These are phyloP conservation scores for Diaporthe sp. DNA, from an alignment of 2,329 filamentous ascomycete species.

Conservation along the genomic window DNA sequence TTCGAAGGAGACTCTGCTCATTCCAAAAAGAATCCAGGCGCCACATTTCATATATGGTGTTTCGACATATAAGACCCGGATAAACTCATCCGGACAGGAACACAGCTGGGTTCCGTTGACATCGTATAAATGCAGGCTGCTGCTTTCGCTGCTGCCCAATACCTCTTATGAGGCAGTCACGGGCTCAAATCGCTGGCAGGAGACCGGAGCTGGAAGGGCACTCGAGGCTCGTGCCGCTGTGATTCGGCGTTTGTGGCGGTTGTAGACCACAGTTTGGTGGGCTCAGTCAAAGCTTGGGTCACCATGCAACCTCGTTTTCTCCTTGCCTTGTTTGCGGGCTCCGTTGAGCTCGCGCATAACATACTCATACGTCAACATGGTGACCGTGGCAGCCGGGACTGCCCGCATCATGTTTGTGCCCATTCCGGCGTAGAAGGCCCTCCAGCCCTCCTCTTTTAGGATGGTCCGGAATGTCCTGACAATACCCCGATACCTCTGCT, in stretches of 20 bases:
- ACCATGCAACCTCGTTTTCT: conserved; percentile 46
- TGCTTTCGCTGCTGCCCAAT: neutral
- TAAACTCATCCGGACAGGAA: neutral
- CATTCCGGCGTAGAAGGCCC: conserved; percentile 96
- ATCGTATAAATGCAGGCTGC: neutral
- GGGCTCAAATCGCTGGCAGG: neutral
- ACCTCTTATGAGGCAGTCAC: neutral
- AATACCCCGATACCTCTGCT: conserved; percentile 81
- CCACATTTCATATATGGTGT: conserved; percentile 18
- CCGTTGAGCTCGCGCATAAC: conserved; percentile 68
- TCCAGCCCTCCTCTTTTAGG: conserved; percentile 91
- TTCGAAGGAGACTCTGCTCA: neutral
- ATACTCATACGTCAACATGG: conserved; percentile 97
- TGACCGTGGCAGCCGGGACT: conserved; percentile 94
- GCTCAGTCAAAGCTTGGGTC: conserved; percentile 36
- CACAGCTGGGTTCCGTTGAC: neutral
- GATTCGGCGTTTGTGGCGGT: neutral
- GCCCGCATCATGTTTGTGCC: conserved; percentile 98
- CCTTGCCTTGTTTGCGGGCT: conserved; percentile 56
- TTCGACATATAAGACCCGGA: neutral
- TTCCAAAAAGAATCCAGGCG: neutral
- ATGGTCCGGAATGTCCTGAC: conserved; percentile 88
- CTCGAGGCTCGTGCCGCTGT: neutral
- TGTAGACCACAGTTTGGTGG: neutral
- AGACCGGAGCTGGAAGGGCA: neutral